Percentiles rank a stretch among this genome's conserved stretches.
phyloP scores from a whole-genome alignment of 139 green algal species.

The Picochlorum sp. region DNA sequence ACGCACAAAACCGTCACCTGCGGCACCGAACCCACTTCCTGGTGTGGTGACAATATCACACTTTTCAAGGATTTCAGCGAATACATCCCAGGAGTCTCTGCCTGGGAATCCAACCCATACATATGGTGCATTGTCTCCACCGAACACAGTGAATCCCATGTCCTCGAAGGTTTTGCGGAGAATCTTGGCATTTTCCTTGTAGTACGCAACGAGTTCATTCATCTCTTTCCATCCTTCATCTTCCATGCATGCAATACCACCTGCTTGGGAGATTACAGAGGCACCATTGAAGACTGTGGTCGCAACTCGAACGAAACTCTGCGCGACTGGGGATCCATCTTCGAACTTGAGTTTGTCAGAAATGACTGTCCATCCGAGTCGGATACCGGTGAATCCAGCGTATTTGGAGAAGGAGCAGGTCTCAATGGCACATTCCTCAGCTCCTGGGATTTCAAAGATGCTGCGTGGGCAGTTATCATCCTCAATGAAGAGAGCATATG shows the following conservation, averaged over 20 bases:
- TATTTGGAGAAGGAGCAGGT: conserved; percentile 96
- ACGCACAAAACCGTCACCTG: conserved; percentile 96
- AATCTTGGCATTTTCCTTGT: conserved; percentile 97
- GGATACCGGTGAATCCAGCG: conserved; percentile 94
- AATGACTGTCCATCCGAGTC: conserved; percentile 97
- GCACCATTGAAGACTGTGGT: conserved; percentile 98
- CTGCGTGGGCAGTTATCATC: conserved; percentile 86
- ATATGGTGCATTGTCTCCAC: conserved; percentile 92
- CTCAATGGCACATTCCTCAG: conserved; percentile 84
- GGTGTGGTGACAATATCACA: conserved; percentile 98
- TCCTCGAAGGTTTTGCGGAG: conserved; percentile 78
- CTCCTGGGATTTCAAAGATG: conserved; percentile 95
- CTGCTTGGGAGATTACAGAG: conserved; percentile 87
- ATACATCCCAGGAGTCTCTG: conserved; percentile 89
- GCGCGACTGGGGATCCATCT: conserved; percentile 69
- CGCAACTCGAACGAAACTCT: conserved; percentile 95
- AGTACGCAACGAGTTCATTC: conserved; percentile 81
- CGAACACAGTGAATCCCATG: conserved; percentile 91
- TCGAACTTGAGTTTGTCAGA: conserved; percentile 65
- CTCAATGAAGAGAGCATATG: conserved; percentile 93
- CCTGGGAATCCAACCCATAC: conserved; percentile 95
- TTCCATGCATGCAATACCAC: conserved; percentile 83
- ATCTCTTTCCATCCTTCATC: conserved; percentile 79
- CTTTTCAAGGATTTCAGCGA: conserved; percentile 90
- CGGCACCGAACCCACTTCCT: conserved; percentile 86